Base-by-base conservation (phyloP, 208 protist genomes). In the Crithidia thermophila region DNA sequence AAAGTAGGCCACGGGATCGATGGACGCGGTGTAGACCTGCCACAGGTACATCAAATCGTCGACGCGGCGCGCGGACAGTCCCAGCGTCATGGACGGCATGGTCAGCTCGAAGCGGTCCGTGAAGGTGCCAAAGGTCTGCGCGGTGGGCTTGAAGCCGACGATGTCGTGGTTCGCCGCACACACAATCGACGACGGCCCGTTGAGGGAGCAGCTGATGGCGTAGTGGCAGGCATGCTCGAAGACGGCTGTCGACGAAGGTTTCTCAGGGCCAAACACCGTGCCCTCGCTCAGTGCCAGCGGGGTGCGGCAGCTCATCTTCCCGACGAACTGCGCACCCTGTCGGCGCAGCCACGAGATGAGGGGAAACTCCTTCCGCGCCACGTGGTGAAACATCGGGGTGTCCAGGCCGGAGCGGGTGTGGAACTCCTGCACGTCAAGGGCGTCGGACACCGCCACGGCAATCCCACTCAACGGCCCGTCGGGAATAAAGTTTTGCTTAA, bases 1-100 rank as follows among this genome's bases (percentile, higher is more conserved):
- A 28, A 82, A 64, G 67, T 79, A 79, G 23, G 64, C 66, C 20
- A 72, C 77, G 31, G 82, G 77, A 42, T 90, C 69, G 67, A 93
- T 87, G 28, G 90, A 81, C 13, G 81, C 81, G 21, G 91, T 96
- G 77, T 94, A 94, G 16, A 83, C 57, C 58, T 96, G 86, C 88
- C 91, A 96, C 5, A 96, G 74, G 46, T 88, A 93, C 55, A 87
- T 80, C 13, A 96, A 72, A 53, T 96, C 91, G 47, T 96, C 87
- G 0, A 96, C 75, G 51, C 79, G 70, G 27, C 74, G 68, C 23
- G 91, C 87, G 0, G 82, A 85, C 34, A 96, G 78, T 6, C 91
- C 91, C 16, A 96, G 60, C 16, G 91, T 86, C 79, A 91, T 89
- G 55, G 84, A 91, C 20, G 87, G 82, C 53, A 91, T 75, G 31